Evolutionary conservation across 371 early-diverging fungal genomes (phyloP).

Genomic region (Mortierella sp.): DNA sequence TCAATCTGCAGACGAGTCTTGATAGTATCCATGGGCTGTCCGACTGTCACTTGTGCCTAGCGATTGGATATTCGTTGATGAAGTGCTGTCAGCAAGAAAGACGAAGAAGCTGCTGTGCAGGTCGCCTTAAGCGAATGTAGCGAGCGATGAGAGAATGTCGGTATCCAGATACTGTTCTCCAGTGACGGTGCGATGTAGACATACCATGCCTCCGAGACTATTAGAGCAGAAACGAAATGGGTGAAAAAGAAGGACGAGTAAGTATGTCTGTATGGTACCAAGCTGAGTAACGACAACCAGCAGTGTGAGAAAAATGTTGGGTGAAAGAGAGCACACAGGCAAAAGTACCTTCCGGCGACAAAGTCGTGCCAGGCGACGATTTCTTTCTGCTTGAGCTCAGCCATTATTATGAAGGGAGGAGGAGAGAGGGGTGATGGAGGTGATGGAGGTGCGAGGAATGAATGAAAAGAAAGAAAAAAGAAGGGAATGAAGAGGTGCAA

Average conservation of each 20-base stretch:
- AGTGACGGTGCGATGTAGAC: not conserved
- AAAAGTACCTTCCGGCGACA: constrained; percentile 67
- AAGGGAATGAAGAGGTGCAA: not conserved
- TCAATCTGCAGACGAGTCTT: constrained; percentile 78
- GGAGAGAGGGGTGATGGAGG: not conserved
- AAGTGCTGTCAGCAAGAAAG: not conserved
- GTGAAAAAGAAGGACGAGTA: not conserved
- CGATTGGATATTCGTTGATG: not conserved
- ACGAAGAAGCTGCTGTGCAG: not conserved
- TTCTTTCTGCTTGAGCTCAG: constrained; percentile 44
- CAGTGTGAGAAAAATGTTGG: not conserved
- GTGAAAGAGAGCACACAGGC: not conserved
- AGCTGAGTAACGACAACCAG: not conserved
- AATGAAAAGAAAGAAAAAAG: not conserved
- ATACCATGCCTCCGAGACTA: constrained; percentile 40
- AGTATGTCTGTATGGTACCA: not conserved
- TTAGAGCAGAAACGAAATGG: not conserved
- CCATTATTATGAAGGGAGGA: constrained; percentile 3
- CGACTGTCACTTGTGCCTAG: constrained; percentile 69
- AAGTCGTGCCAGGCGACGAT: constrained; percentile 68
- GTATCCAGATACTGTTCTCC: not conserved
- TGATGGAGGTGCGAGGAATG: not conserved
- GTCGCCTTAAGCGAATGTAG: not conserved
- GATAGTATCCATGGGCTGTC: constrained; percentile 84
- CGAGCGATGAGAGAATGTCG: not conserved